phyloP scores from a whole-genome alignment of 257 asterid genomes.

The Pogostemon cablin region DNA sequence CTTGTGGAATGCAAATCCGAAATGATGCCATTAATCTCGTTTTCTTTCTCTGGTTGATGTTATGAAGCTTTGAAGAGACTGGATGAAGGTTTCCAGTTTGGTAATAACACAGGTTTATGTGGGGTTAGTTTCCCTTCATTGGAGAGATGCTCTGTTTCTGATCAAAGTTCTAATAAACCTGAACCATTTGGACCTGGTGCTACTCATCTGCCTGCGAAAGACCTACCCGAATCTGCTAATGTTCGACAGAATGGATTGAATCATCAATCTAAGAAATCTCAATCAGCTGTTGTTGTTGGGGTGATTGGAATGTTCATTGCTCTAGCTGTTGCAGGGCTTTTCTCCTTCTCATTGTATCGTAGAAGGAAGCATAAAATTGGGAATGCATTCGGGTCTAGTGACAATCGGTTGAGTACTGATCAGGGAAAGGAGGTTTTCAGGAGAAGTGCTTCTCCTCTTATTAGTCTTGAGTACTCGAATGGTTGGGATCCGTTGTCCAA shows the following conservation, averaged over 20 bases:
- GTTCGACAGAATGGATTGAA: constrained; percentile 40
- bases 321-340: constrained; percentile 49
- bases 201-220: constrained; percentile 59
- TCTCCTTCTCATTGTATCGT: constrained; percentile 73
- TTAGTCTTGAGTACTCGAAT: constrained; percentile 74
- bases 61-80: constrained; percentile 77
- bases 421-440: constrained; percentile 58
- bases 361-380: constrained; percentile 77
- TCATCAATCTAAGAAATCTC: constrained; percentile 48
- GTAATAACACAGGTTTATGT: constrained; percentile 74
- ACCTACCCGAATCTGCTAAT: constrained; percentile 85
- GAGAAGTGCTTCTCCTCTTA: constrained; percentile 85
- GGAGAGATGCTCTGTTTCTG: constrained; percentile 54
- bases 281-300: constrained; percentile 50
- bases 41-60: constrained; percentile 28
- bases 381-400: constrained; percentile 61
- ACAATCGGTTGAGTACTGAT: constrained; percentile 66
- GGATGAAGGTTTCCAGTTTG: constrained; percentile 78
- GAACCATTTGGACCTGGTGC: constrained; percentile 68
- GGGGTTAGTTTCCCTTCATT: constrained; percentile 61
- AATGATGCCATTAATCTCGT: constrained; percentile 12
- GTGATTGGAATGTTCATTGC: constrained; percentile 47
- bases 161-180: constrained; percentile 50
- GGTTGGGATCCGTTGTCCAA: constrained; percentile 91
- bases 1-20: background rate